Base-by-base conservation (phyloP, 345 rosid genomes). In the Heritiera fomes region DNA sequence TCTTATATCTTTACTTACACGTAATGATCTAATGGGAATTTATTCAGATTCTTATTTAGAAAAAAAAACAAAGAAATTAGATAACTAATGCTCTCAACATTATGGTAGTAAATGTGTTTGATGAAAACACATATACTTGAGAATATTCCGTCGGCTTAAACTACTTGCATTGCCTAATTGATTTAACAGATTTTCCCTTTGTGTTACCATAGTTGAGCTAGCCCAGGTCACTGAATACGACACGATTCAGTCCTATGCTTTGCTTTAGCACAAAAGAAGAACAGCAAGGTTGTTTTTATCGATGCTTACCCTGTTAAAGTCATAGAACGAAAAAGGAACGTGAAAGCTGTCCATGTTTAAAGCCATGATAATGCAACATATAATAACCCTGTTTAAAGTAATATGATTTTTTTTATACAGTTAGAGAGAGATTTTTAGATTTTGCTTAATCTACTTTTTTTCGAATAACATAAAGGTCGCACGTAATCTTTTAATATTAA, bases 161-260 rank as follows among this genome's bases (percentile, higher is more conserved):
- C 66, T 45, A 8, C 12, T 75, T 45, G 78, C 53, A 20, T 59
- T 45, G 78, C 53, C 53, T 59, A 20, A 14, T 60, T 30, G 53
- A 75, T 75, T 45, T n/a, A 61, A 18, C 45, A 43, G 64, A 40
- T 62, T 63, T 75, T 32, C 9, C 28, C 43, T 62, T 45, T 38
- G 67, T 40, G 80, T 40, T 50, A 14, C 43, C n/a, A 11, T 43
- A 52, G 61, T 53, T 53, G 65, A 59, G 17, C 28, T 7, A 53
- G n/a, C 65, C 65, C 75, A 53, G 53, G 80, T 77, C 80, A 77
- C 55, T 43, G 80, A 77, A 55, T 67, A 55, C 28, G 80, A 77
- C 74, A 14, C 20, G 7, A 9, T 45, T 52, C 66, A 77, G 68
- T 55, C 55, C 64, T 56, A 20, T 40, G 23, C 17, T 10, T 38